Evolutionary conservation across 768 basidiomycete species (phyloP).

Genomic region (Scleroderma bovista): DNA sequence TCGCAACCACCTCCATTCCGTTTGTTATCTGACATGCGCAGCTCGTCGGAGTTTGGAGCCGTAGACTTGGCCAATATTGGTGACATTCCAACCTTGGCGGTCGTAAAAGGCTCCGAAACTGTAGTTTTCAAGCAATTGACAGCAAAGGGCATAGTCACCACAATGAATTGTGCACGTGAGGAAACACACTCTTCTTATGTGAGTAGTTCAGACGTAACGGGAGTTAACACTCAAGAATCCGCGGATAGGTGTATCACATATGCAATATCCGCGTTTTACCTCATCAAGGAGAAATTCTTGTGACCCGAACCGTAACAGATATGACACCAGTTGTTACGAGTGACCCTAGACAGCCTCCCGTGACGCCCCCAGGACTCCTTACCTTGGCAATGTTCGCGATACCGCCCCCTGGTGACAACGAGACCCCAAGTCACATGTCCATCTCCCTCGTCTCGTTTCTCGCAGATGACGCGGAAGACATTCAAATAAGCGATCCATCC

Average conservation of each 20-base stretch:
- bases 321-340: background rate
- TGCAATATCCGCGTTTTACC: conserved; percentile 49
- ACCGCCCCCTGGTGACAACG: conserved; percentile 26
- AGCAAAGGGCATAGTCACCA: conserved; percentile 30
- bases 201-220: conserved; percentile 2
- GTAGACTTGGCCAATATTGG: conserved; percentile 41
- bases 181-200: conserved; percentile 21
- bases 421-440: conserved; percentile 20
- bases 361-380: conserved; percentile 22
- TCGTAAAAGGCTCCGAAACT: conserved; percentile 37
- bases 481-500: conserved; percentile 28
- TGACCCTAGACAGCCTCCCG: conserved; percentile 10
- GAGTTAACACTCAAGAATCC: conserved; percentile 6
- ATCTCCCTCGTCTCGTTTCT: conserved; percentile 26
- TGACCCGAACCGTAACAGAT: conserved; percentile 39
- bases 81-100: conserved; percentile 36
- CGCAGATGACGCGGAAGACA: conserved; percentile 29
- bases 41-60: conserved; percentile 32
- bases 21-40: conserved; percentile 33
- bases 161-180: conserved; percentile 36
- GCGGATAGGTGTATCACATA: conserved; percentile 41
- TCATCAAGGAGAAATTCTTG: conserved; percentile 44
- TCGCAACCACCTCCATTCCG: conserved; percentile 37
- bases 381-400: conserved; percentile 27
- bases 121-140: conserved; percentile 40